Evolutionary conservation across 352 stramenopile species (phyloP).

Genomic region (Pythium diclinum): DNA sequence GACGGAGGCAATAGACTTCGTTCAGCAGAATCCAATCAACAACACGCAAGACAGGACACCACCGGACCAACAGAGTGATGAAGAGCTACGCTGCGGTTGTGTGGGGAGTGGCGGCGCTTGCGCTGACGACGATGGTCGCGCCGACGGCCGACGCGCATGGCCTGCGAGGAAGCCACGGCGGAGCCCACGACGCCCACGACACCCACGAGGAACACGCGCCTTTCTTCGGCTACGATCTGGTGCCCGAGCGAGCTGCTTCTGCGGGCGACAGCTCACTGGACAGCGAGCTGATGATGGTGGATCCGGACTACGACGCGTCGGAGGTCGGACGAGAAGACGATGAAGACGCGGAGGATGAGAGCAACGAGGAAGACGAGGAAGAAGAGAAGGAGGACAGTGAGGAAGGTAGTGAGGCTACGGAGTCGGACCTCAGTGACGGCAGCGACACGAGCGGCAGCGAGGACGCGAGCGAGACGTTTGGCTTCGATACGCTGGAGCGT

Average conservation of each 20-base stretch:
- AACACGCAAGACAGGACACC: neutral
- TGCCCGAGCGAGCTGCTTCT: neutral
- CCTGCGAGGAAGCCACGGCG: neutral
- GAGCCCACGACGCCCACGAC: neutral
- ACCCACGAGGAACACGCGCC: slow-evolving; percentile 5
- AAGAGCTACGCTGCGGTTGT: slow-evolving; percentile 3
- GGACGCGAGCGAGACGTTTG: neutral
- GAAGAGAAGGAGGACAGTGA: neutral
- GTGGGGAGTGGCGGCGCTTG: neutral
- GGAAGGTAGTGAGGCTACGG: neutral
- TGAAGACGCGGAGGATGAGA: neutral
- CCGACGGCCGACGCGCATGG: slow-evolving; percentile 2
- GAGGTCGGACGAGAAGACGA: neutral
- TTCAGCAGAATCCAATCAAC: neutral
- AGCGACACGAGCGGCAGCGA: neutral
- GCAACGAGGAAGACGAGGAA: neutral
- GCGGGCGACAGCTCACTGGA: neutral
- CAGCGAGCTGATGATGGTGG: slow-evolving; percentile 1
- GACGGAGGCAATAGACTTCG: neutral
- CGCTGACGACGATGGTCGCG: slow-evolving; percentile 7
- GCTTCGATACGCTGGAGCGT: neutral
- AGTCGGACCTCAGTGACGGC: neutral
- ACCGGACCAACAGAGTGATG: neutral
- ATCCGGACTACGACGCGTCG: slow-evolving; percentile 1
- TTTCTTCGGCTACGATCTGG: neutral